Conservation (phyloP, 768 basidiomycete genomes). For the Russula sp. region DNA sequence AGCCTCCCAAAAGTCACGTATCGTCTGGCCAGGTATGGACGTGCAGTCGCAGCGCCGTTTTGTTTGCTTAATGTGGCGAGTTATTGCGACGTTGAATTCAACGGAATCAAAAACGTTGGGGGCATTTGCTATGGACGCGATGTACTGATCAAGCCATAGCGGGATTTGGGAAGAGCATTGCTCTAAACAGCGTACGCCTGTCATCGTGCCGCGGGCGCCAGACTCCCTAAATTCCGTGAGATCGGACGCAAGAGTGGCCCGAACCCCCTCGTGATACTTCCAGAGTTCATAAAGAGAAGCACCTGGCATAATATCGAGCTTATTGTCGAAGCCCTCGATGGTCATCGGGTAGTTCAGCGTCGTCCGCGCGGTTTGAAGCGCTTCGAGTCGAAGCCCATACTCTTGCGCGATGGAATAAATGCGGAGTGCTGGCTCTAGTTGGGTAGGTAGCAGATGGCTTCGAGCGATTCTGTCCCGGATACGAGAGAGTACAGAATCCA, state of each 20-base stretch:
- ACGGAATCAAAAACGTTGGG: slow-evolving; percentile 5
- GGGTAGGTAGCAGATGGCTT: neutral
- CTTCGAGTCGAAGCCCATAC: neutral
- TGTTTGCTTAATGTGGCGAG: neutral
- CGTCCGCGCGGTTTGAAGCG: neutral
- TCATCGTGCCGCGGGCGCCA: neutral
- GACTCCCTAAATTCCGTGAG: neutral
- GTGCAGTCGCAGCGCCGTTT: neutral
- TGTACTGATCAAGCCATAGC: slow-evolving; percentile 7
- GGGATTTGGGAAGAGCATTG: neutral
- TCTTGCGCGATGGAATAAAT: neutral
- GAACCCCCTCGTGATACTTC: slow-evolving; percentile 11
- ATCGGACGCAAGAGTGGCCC: neutral
- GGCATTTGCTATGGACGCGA: slow-evolving; percentile 2
- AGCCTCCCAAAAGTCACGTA: neutral
- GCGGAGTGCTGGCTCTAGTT: neutral
- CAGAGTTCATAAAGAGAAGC: slow-evolving; percentile 8
- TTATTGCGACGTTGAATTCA: neutral
- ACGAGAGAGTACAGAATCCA: neutral
- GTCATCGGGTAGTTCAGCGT: neutral
- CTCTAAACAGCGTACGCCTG: neutral
- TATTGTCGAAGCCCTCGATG: neutral
- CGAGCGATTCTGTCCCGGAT: neutral
- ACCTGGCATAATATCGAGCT: neutral
- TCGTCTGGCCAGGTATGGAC: neutral